Conservation (phyloP, 1,139 yeast genomes). For the Candida sp. region DNA sequence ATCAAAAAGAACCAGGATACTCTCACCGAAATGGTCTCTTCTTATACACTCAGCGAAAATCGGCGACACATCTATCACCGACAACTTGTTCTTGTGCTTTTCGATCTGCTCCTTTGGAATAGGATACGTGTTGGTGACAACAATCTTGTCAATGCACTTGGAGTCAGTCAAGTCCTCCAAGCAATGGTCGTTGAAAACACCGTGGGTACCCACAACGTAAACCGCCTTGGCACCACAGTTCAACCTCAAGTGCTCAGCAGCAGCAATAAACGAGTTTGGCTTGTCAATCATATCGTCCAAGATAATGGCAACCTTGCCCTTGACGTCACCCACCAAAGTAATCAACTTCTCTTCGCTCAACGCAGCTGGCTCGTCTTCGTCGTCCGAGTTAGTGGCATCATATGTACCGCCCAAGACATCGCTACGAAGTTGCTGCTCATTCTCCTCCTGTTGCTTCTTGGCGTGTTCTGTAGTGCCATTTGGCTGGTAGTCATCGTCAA, state of each 20-base stretch:
- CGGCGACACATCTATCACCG: slow-evolving; percentile 91
- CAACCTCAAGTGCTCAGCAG: slow-evolving; percentile 94
- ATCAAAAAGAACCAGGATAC: slow-evolving; percentile 90
- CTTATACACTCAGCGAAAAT: slow-evolving; percentile 98
- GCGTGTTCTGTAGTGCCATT: slow-evolving; percentile 10
- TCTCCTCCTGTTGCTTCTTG: slow-evolving; percentile 2
- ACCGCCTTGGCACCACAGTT: slow-evolving; percentile 96
- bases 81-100: slow-evolving; percentile 61
- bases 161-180: slow-evolving; percentile 79
- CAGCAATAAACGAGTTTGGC: slow-evolving; percentile 92
- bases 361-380: slow-evolving; percentile 80
- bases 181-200: slow-evolving; percentile 87
- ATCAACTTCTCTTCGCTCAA: slow-evolving; percentile 83
- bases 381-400: slow-evolving; percentile 76
- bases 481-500: slow-evolving; percentile 73
- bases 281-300: slow-evolving; percentile 98
- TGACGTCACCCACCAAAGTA: slow-evolving; percentile 96
- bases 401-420: slow-evolving; percentile 85
- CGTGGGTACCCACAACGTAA: slow-evolving; percentile 94
- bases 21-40: slow-evolving; percentile 98
- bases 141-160: slow-evolving; percentile 83
- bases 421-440: slow-evolving; percentile 24
- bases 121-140: slow-evolving; percentile 97
- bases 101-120: slow-evolving; percentile 65
- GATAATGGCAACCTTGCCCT: slow-evolving; percentile 88